Conservation (phyloP, 768 basidiomycete genomes). For the Russula foetens region DNA sequence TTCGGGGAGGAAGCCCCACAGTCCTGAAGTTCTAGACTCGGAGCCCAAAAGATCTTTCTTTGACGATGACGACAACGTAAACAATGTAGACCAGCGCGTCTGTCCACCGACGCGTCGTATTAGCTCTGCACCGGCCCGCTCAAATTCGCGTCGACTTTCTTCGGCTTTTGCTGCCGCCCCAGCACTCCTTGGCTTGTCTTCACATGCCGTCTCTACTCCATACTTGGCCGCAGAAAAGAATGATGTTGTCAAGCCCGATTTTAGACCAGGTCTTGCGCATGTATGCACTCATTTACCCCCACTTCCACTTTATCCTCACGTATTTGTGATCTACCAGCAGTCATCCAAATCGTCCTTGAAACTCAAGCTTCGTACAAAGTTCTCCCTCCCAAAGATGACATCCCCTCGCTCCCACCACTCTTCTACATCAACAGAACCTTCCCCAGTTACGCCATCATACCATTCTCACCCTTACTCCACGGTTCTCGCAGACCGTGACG, state of each 20-base stretch:
- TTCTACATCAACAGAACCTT: not conserved
- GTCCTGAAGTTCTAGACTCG: not conserved
- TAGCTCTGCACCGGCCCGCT: not conserved
- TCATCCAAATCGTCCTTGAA: not conserved
- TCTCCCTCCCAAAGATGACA: slow-evolving; percentile 1
- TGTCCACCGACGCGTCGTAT: not conserved
- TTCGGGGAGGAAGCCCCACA: not conserved
- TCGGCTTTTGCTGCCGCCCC: slow-evolving; percentile 4
- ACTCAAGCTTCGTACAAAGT: slow-evolving; percentile 9
- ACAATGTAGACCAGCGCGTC: not conserved
- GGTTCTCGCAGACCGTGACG: not conserved
- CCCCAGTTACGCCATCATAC: slow-evolving; percentile 2
- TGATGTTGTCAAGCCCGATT: not conserved
- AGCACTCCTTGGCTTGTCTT: not conserved
- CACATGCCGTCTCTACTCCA: not conserved
- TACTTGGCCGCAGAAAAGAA: not conserved
- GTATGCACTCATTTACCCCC: not conserved
- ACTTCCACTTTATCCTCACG: not conserved
- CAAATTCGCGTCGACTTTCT: slow-evolving; percentile 1
- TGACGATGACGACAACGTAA: slow-evolving; percentile 1
- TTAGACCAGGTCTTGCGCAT: not conserved
- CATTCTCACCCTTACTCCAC: slow-evolving; percentile 1
- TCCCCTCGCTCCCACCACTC: not conserved
- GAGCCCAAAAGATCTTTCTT: not conserved
- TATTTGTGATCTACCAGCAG: not conserved